phyloP scores from a whole-genome alignment of 768 basidiomycete genomes.

The Termitomyces eurrhizus region DNA sequence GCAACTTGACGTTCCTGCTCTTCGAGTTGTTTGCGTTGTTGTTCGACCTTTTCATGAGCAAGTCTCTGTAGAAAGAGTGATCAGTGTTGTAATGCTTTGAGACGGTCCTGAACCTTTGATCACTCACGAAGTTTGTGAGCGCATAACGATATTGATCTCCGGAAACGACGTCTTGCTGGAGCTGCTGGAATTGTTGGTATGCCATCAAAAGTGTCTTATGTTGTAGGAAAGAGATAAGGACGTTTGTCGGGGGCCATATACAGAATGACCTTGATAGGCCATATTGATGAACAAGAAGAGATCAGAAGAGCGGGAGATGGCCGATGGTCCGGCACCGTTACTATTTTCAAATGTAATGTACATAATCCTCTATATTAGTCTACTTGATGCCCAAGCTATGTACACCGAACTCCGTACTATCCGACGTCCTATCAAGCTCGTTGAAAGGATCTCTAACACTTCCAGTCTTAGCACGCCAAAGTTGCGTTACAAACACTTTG shows the following conservation, averaged over 20 bases:
- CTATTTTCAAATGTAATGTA: background rate
- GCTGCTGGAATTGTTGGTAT: constrained; percentile 25
- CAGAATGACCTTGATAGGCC: background rate
- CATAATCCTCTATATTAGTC: background rate
- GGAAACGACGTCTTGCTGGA: constrained; percentile 38
- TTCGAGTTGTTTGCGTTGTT: constrained; percentile 72
- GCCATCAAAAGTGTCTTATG: constrained; percentile 14
- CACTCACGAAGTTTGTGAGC: constrained; percentile 71
- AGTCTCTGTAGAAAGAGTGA: constrained; percentile 48
- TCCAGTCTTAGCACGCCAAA: constrained; percentile 78
- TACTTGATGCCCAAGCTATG: constrained; percentile 39
- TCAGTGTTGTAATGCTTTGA: background rate
- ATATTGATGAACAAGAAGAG: background rate
- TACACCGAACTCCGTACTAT: constrained; percentile 36
- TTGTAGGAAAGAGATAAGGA: background rate
- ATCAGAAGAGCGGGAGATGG: background rate
- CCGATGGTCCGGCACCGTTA: background rate
- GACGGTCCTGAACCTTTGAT: background rate
- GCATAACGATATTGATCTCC: constrained; percentile 81
- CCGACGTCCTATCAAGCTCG: constrained; percentile 31
- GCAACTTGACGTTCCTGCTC: constrained; percentile 85
- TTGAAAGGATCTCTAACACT: constrained; percentile 84
- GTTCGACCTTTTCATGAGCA: constrained; percentile 86
- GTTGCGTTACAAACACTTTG: constrained; percentile 68
- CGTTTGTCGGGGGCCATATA: background rate